Conservation (phyloP, 140 eudicot species). For the Senecio squalidus region DNA sequence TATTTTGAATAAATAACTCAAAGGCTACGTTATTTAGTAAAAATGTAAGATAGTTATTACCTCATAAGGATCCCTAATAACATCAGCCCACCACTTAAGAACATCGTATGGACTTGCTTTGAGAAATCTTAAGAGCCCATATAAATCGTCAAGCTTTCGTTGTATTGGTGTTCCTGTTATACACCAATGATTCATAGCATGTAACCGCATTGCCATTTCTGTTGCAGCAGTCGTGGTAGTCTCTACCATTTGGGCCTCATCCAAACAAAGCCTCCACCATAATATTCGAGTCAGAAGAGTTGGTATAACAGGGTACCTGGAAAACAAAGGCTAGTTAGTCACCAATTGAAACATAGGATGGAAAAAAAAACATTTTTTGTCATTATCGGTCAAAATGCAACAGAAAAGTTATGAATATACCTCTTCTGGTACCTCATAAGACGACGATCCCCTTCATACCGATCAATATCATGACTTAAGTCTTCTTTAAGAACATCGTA, state of each 20-base stretch:
- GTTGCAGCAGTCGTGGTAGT: constrained; percentile 75
- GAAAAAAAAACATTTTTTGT: constrained; percentile 31
- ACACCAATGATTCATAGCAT: constrained; percentile 85
- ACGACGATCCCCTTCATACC: too few species aligned
- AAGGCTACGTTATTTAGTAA: background rate
- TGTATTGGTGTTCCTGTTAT: constrained; percentile 97
- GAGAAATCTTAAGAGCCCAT: constrained; percentile 82
- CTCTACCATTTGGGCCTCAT: constrained; percentile 99
- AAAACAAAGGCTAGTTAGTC: background rate
- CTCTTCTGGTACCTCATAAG: too few species aligned
- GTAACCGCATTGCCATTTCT: constrained; percentile 87
- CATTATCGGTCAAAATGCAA: too few species aligned
- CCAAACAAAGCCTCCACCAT: constrained; percentile 98
- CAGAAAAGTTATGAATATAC: constrained; percentile 64
- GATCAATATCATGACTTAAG: too few species aligned
- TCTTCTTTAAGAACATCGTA: too few species aligned
- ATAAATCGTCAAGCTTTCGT: constrained; percentile 79
- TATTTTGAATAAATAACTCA: background rate
- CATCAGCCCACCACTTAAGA: constrained; percentile 82
- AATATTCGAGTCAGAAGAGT: constrained; percentile 72
- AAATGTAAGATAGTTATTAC: constrained; percentile 26
- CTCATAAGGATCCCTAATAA: constrained; percentile 89
- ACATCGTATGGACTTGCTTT: constrained; percentile 71
- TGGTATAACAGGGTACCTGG: constrained; percentile 88
- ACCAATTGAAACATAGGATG: too few species aligned